These are phyloP conservation scores for Talaromyces trachyspermus DNA, from an alignment of 495 filamentous ascomycete species.

Conservation along the genomic window DNA sequence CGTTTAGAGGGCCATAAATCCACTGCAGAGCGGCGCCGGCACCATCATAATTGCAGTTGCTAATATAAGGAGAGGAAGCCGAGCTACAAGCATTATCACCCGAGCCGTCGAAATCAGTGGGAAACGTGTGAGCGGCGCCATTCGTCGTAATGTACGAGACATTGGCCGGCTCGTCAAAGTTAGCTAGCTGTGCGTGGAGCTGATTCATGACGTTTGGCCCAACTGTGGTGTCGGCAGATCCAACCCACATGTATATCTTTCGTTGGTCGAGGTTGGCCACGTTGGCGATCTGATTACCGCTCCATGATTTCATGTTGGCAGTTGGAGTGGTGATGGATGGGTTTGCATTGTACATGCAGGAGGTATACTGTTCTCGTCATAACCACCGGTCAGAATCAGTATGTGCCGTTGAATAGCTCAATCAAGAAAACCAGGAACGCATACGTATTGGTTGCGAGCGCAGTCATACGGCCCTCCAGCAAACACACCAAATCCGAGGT, in stretches of 20 bases:
- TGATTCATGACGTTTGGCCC: conserved; percentile 7
- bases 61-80: neutral
- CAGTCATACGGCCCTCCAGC: conserved; percentile 12
- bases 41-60: conserved; percentile 4
- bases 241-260: conserved; percentile 12
- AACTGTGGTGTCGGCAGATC: conserved; percentile 9
- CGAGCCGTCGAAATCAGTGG: neutral
- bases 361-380: neutral
- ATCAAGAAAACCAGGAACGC: too few relatives aligned
- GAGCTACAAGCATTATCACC: neutral
- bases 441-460: conserved; percentile 9
- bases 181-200: neutral
- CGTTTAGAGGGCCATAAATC: conserved; percentile 1
- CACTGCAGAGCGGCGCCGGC: neutral
- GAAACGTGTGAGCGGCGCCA: neutral
- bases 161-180: neutral
- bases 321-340: conserved; percentile 10
- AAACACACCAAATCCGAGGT: conserved; percentile 12
- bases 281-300: conserved; percentile 9
- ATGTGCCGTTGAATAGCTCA: too few relatives aligned
- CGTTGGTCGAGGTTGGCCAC: conserved; percentile 7
- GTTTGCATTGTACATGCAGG: conserved; percentile 11
- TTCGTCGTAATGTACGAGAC: neutral
- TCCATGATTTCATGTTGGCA: conserved; percentile 13
- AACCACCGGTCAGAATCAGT: neutral